phyloP scores from a whole-genome alignment of 2,329 filamentous ascomycete species.

The Diplodia corticola region DNA sequence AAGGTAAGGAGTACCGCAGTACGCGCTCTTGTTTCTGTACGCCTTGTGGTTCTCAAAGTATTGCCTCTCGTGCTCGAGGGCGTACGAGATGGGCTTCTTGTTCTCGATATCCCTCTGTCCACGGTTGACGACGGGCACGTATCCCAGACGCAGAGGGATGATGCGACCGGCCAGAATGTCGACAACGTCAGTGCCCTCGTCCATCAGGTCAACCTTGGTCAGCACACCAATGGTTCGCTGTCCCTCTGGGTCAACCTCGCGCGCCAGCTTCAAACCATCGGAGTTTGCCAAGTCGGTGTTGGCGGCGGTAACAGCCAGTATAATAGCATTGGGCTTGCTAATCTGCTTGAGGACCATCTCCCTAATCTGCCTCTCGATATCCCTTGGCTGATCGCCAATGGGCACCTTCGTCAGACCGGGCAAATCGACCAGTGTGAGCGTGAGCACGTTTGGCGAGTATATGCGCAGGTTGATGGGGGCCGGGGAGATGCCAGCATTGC shows the following conservation, averaged over 20 bases:
- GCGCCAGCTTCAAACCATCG: slow-evolving; percentile 91
- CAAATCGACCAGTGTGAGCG: slow-evolving; percentile 92
- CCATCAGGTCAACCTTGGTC: slow-evolving; percentile 99
- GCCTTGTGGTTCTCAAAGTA: slow-evolving; percentile 99
- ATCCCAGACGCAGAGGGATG: slow-evolving; percentile 90
- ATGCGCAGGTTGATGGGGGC: slow-evolving; percentile 97
- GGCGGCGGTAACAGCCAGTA: slow-evolving; percentile 91
- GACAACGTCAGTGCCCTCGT: slow-evolving; percentile 96
- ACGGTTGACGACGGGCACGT: slow-evolving; percentile 96
- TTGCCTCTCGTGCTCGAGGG: slow-evolving; percentile 89
- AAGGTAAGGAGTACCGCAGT: slow-evolving; percentile 96
- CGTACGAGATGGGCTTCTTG: slow-evolving; percentile 88
- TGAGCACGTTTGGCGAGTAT: slow-evolving; percentile 97
- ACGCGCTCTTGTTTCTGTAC: slow-evolving; percentile 96
- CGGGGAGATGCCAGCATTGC: slow-evolving; percentile 94
- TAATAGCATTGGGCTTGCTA: slow-evolving; percentile 96
- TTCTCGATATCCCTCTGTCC: slow-evolving; percentile 98
- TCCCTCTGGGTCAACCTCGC: slow-evolving; percentile 95
- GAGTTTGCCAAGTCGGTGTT: slow-evolving; percentile 99
- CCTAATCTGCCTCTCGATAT: slow-evolving; percentile 94
- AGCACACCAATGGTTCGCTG: slow-evolving; percentile 97
- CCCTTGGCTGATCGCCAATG: slow-evolving; percentile 91
- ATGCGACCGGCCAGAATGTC: slow-evolving; percentile 97
- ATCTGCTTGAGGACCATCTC: slow-evolving; percentile 99
- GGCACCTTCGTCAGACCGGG: slow-evolving; percentile 96